Evolutionary conservation across 345 rosid species (phyloP).

Genomic region (Rhizophora apiculata): DNA sequence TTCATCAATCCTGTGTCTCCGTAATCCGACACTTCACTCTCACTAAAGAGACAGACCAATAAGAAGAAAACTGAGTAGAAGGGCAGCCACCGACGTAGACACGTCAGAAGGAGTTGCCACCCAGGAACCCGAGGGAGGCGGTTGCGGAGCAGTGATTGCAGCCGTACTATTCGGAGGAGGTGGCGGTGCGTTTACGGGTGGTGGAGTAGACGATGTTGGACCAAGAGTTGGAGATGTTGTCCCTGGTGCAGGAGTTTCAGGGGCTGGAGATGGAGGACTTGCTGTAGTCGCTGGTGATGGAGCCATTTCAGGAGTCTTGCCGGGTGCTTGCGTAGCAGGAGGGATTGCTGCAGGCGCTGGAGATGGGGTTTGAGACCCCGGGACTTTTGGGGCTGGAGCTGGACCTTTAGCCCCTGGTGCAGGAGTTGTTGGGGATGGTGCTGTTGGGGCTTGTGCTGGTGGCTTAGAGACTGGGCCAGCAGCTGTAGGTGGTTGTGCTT

Average conservation of each 20-base stretch:
- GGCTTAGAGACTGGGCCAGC: not conserved
- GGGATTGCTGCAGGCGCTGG: not conserved
- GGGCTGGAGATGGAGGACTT: not conserved
- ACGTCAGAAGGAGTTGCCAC: not conserved
- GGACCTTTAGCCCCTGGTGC: conserved; percentile 7
- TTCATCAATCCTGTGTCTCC: too few relatives aligned
- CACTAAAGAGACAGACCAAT: not conserved
- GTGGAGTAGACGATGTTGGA: too few relatives aligned
- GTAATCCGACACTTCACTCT: not conserved
- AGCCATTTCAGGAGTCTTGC: not conserved
- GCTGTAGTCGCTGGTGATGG: not conserved
- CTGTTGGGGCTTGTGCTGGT: not conserved
- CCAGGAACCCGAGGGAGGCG: not conserved
- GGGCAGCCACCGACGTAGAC: conserved; percentile 14
- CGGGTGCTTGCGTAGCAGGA: not conserved
- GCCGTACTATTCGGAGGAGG: not conserved
- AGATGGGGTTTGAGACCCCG: not conserved
- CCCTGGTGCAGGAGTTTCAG: not conserved
- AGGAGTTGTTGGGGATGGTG: conserved; percentile 17
- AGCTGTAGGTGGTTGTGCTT: conserved; percentile 8
- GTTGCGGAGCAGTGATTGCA: not conserved
- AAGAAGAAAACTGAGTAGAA: not conserved
- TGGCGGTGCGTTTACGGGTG: not conserved
- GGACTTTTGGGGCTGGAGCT: conserved; percentile 7
- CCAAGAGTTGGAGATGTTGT: too few relatives aligned